Evolutionary conservation across 371 early-diverging fungal genomes (phyloP), one percentile per base, ranked within the genome.

Genomic region (Mortierella sp.): DNA sequence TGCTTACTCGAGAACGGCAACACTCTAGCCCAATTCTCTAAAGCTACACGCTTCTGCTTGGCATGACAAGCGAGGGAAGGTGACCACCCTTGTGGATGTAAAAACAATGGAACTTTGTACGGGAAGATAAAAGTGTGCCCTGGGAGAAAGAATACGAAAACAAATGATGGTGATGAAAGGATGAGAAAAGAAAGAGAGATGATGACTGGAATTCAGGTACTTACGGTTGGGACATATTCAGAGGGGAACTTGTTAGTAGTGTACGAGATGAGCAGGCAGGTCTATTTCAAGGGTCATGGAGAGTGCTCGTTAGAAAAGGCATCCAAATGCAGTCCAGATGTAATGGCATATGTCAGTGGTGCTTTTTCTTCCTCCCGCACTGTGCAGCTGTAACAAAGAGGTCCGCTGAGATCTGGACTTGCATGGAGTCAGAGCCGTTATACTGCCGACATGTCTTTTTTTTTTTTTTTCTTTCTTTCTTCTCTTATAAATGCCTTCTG

Each of bases 201-300:
- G 24, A 28, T 50, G 43, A 67, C n/a, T 10, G n/a, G 36, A 41
- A 15, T 43, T 41, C 3, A 41, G 21, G 45, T 41, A 85, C 88
- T 88, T 91, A 94, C 98, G 47, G 99, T 98, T 58, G 99, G 99
- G 43, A 98, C 98, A 81, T 98, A 98, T 90, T 98, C 99, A 48
- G 96, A 95, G 61, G 98, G 98, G 79, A 98, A 98, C 88, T 97
- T 97, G 92, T 98, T 98, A 48, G 98, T 98, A 53, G 99, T 98
- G 87, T 98, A 98, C 52, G 97, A 97, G 74, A 98, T 98, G 74
- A 98, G 91, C 15, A 98, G 92, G 85, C 99, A 98, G 47, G 98
- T 98, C 94, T 94, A 89, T n/a, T 16, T n/a, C 4, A 50, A n/a
- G 4, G n/a, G 16, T n/a, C n/a, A n/a, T 32, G 6, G 45, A 38